These are phyloP conservation scores for Cantharellus cinnabarinus DNA, from an alignment of 768 basidiomycete species.

Conservation along the genomic window DNA sequence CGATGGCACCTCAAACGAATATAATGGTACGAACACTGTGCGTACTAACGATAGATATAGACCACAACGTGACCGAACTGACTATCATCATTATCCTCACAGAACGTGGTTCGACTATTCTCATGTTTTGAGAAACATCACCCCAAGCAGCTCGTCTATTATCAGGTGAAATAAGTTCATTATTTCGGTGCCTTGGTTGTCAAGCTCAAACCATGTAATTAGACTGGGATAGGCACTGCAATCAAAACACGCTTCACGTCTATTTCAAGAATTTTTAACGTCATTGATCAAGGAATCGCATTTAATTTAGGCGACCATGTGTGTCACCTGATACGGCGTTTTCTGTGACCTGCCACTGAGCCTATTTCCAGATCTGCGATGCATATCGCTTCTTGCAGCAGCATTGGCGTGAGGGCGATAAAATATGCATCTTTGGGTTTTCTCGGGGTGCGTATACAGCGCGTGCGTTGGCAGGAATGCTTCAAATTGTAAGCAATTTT, in stretches of 20 bases:
- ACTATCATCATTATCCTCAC: too few species aligned
- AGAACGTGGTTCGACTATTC: conserved; percentile 15
- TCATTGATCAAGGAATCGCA: too few species aligned
- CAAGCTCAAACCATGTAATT: too few species aligned
- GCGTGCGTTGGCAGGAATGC: conserved; percentile 15
- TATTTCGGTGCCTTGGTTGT: background rate
- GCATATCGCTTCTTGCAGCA: conserved; percentile 9
- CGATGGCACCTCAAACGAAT: conserved; percentile 9
- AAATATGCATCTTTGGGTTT: conserved; percentile 17
- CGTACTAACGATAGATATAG: too few species aligned
- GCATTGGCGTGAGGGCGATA: conserved; percentile 12
- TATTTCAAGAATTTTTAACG: too few species aligned
- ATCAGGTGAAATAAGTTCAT: conserved; percentile 6
- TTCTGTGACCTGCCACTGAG: conserved; percentile 9
- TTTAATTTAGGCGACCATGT: background rate
- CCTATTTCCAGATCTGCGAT: conserved; percentile 7
- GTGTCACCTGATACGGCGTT: conserved; percentile 4
- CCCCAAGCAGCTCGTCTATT: conserved; percentile 14
- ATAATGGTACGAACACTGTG: conserved; percentile 6
- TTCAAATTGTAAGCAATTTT: conserved; percentile 9
- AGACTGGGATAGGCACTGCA: background rate
- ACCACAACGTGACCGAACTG: too few species aligned
- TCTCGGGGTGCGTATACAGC: conserved; percentile 17
- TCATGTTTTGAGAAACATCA: conserved; percentile 15
- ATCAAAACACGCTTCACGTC: background rate